Evolutionary conservation across 1,139 yeast genomes (phyloP), one percentile per base, ranked within the genome.

Genomic region (Kodamaea ohmeri): DNA sequence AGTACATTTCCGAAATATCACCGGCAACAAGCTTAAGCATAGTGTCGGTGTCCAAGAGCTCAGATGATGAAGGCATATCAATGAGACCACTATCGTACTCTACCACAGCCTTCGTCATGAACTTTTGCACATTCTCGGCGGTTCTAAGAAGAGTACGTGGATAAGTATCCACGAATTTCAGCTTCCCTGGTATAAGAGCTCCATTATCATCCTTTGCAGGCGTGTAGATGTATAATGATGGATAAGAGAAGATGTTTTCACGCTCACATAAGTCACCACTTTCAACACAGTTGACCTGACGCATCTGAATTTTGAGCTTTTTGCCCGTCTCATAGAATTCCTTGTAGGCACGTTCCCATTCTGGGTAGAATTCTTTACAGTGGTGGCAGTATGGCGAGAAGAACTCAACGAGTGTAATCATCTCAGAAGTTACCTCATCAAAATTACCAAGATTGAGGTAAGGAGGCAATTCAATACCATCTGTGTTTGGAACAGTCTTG

Each of bases 211-310:
- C 60, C 26, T 46, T 49, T 14, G 63, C 62, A 0, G 88, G 83
- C 1, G 78, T 76, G 55, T 83, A 84, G 7, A 84, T 60, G 42
- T 83, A 63, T 26, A 84, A 60, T 32, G 66, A 63, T 8, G 95
- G 95, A 50, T 72, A 84, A 22, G 64, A 67, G 14, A 45, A 54
- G 31, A 85, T 71, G 8, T 68, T 67, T 57, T 85, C 88, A 18
- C 78, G 61, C 12, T 64, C 70, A 58, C 94, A 84, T 37, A 84
- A 63, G 55, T 84, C 92, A 8, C 89, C 90, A 55, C 78, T 75
- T 35, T 73, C 81, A 15, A 81, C 68, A 63, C 94, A 85, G 53
- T 84, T 76, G 16, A 84, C 90, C 53, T 83, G 92, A 40, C 73
- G 66, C 74, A 83, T 76, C 11, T 66, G 66, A 21, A 82, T 68